Evolutionary conservation across 1,139 yeast species (phyloP).

Genomic region (Nakaseomyces glabratus): DNA sequence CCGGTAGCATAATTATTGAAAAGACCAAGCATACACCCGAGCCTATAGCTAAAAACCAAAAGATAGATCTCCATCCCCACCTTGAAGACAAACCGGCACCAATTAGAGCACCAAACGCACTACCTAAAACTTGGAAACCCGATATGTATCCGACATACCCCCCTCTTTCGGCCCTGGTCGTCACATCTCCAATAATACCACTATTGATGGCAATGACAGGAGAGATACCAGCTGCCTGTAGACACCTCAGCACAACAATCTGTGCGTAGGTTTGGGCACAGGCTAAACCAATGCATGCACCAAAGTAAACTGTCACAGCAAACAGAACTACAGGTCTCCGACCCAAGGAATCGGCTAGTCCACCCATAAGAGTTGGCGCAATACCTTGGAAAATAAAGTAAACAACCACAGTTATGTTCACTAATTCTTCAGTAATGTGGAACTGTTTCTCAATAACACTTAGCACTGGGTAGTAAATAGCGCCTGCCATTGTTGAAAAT

Average conservation of each 20-base stretch:
- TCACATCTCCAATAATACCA: slow-evolving; percentile 62
- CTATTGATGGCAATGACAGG: slow-evolving; percentile 59
- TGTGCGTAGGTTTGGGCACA: slow-evolving; percentile 38
- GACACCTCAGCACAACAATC: slow-evolving; percentile 47
- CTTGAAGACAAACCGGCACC: slow-evolving; percentile 57
- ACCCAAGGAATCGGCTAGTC: slow-evolving; percentile 61
- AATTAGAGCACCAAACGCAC: slow-evolving; percentile 65
- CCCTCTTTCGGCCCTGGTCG: slow-evolving; percentile 56
- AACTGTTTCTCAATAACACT: slow-evolving; percentile 46
- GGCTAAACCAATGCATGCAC: slow-evolving; percentile 54
- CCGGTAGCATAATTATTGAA: slow-evolving; percentile 48
- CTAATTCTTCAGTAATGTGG: slow-evolving; percentile 43
- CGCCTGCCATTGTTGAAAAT: slow-evolving; percentile 58
- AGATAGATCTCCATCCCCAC: slow-evolving; percentile 68
- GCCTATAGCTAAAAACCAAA: slow-evolving; percentile 62
- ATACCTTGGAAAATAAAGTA: slow-evolving; percentile 65
- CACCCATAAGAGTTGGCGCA: slow-evolving; percentile 54
- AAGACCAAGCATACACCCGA: slow-evolving; percentile 38
- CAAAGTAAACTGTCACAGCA: slow-evolving; percentile 46
- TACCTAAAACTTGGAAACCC: slow-evolving; percentile 63
- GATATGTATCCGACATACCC: slow-evolving; percentile 49
- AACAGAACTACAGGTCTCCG: slow-evolving; percentile 53
- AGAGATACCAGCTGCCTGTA: slow-evolving; percentile 64
- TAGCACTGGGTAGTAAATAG: slow-evolving; percentile 69
- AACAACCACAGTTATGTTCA: slow-evolving; percentile 61